Evolutionary conservation across 768 basidiomycete genomes (phyloP).

Genomic region (Podaxis pistillaris): DNA sequence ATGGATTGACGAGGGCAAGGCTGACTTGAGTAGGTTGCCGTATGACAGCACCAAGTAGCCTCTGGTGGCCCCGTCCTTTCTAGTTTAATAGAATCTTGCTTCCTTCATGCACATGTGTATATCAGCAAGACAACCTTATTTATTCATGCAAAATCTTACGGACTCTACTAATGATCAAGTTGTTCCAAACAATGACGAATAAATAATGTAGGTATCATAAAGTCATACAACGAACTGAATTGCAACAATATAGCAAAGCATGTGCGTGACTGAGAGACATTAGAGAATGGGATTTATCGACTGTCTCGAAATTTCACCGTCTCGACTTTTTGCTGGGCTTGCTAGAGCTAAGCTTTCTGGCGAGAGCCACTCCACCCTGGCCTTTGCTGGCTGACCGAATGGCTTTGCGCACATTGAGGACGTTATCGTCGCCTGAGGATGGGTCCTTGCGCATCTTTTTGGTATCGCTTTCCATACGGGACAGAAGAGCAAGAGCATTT

Average conservation of each 20-base stretch:
- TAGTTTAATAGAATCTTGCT: background rate
- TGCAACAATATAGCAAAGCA: background rate
- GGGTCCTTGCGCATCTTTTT: slow-evolving; percentile 58
- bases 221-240: background rate
- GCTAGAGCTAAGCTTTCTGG: slow-evolving; percentile 16
- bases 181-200: background rate
- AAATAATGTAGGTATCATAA: background rate
- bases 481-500: slow-evolving; percentile 70
- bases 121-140: background rate
- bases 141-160: background rate
- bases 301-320: background rate
- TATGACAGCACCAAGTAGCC: slow-evolving; percentile 37
- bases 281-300: background rate
- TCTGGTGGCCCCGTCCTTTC: slow-evolving; percentile 17
- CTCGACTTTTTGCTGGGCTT: slow-evolving; percentile 1
- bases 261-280: background rate
- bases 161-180: background rate
- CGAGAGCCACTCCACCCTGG: slow-evolving; percentile 59
- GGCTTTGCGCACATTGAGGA: slow-evolving; percentile 88
- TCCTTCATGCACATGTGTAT: background rate
- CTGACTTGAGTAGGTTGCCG: slow-evolving; percentile 47
- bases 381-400: slow-evolving; percentile 75
- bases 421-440: slow-evolving; percentile 41
- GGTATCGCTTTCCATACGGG: slow-evolving; percentile 69
- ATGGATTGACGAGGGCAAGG: slow-evolving; percentile 82